These are phyloP conservation scores for Trichoderma sp. DNA, from an alignment of 2,329 filamentous ascomycete species.

Conservation along the genomic window DNA sequence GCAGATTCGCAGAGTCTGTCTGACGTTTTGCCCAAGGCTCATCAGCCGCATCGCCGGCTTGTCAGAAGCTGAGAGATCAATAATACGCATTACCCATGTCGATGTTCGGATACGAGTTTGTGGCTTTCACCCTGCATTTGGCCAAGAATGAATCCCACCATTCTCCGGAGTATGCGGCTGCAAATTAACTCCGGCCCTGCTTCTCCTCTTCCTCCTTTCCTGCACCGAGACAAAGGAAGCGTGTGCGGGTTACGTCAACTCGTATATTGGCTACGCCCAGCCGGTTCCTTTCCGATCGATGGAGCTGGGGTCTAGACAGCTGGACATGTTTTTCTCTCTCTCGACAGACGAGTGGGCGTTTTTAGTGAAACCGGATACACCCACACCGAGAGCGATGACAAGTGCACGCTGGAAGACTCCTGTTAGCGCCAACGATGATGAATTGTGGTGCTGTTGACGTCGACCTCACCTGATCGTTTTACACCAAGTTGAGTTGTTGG, in stretches of 20 bases:
- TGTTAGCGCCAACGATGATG: not conserved
- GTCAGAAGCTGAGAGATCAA: not conserved
- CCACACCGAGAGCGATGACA: slow-evolving; percentile 2
- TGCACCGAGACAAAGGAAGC: not conserved
- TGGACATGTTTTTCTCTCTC: not conserved
- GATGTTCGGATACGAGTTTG: not conserved
- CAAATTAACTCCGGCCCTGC: not conserved
- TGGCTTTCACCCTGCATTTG: not conserved
- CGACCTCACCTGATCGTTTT: not conserved
- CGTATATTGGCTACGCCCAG: not conserved
- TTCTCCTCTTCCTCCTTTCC: not conserved
- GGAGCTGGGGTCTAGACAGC: not conserved
- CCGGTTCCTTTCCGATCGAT: not conserved
- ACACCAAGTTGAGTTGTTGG: not conserved
- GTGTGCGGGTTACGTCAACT: not conserved
- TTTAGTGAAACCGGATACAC: slow-evolving; percentile 8
- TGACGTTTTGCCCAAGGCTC: not conserved
- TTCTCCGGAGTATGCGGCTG: not conserved
- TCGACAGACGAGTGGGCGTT: not conserved
- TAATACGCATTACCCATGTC: not conserved
- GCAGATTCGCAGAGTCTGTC: not conserved
- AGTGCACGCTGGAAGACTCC: not conserved
- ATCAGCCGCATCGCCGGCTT: not conserved
- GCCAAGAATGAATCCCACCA: not conserved
- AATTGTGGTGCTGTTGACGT: not conserved